Evolutionary conservation across 2,329 filamentous ascomycete genomes (phyloP), one percentile per base, ranked within the genome.

Genomic region (Colletotrichum eremochloae): DNA sequence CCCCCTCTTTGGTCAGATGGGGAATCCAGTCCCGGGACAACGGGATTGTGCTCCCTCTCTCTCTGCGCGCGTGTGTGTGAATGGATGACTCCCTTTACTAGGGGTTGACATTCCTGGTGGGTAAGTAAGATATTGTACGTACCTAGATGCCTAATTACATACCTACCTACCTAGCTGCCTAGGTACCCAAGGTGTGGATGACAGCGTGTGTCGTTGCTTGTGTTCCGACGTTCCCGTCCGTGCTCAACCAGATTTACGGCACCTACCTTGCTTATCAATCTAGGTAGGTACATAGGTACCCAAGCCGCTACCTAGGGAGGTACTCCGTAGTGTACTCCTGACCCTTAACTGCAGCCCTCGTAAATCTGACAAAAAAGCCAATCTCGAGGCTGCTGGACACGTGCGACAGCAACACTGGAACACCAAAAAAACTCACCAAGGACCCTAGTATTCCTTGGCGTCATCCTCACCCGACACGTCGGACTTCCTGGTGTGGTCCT

Each of bases 331-430:
- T 24, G 24, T 24, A 24, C 24, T 24, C 24, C 24, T 24, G 24
- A 24, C 24, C 24, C 24, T 24, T 24, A 24, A 36, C 69, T 72
- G 69, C 69, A 72, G 48, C 58, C 56, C 69, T 72, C 69, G 69
- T 72, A 72, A 72, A 72, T 72, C 69, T 63, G 44, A 33, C 4
- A 15, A 24, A 48, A 24, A 40, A 38, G 65, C 48, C 62, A 44
- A 72, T 72, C 66, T 58, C 12, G 36, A 18, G 20, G 15, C 60
- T n/a, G 53, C 5, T 33, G 6, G 7, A 69, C 66, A 69, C 60
- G 66, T 72, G 69, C 65, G 33, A 52, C 52, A 44, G 36, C 36
- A 68, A 44, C 50, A 71, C 63, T 63, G 65, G 68, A 36, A 63
- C 57, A 52, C 36, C 60, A 24, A 24, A 24, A 53, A 55, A 57